Evolutionary conservation across 208 protist species (phyloP), one percentile per base, ranked within the genome.

Genomic region (Leishmania amazonensis): DNA sequence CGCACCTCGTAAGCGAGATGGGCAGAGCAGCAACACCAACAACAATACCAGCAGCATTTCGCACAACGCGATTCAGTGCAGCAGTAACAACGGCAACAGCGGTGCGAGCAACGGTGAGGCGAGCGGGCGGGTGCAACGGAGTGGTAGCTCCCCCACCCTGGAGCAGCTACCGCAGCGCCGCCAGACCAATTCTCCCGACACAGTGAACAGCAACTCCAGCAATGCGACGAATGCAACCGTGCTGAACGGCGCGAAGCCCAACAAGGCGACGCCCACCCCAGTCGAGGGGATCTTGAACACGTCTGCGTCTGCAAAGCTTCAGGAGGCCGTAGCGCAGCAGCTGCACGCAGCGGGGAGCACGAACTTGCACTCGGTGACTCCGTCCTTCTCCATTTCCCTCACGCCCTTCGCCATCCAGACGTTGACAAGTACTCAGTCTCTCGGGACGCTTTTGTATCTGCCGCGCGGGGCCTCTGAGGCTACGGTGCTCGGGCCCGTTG

Each of bases 391-490:
- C 38, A 85, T 85, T 35, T 71, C 76, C 1, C 76, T 81, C 67
- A 85, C 81, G 15, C 76, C 81, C 2, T 85, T 78, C 47, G 81
- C 81, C 13, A 65, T 81, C 11, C 70, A 85, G 71, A 85, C 81
- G 35, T 53, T 85, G 45, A 75, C 75, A 6, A 80, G 72, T 42
- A 38, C 76, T 19, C 9, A 71, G 47, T 80, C 81, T 11, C 31
- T 78, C 17, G 81, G 81, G 42, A 85, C 81, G 76, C 81, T 85
- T 51, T 72, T 85, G 38, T 85, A 78, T 45, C 38, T 85, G 75
- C 81, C 81, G 3, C 81, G 76, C 28, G 81, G 81, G 9, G 81
- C 76, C 31, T 65, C 73, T 38, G 81, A 81, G 75, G 81, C 81
- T 2, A 65, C 74, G 0, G 81, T 85, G 58, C 49, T 85, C 21